Conservation (phyloP, 441 rosid species). For the Gossypium schwendimanii region DNA sequence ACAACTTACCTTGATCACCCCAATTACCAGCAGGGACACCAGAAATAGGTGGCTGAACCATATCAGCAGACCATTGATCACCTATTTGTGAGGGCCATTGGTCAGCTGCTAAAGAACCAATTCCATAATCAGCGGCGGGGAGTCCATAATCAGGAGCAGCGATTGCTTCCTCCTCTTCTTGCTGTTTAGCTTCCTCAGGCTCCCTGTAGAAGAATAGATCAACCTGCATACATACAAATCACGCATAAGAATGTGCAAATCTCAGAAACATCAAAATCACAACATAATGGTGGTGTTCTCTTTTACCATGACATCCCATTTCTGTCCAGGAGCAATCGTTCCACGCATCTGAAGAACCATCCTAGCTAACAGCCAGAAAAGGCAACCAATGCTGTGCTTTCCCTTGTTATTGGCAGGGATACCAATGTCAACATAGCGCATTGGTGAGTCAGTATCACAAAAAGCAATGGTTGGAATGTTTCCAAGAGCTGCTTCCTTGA, state of each 20-base stretch:
- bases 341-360: conserved; percentile 99
- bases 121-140: conserved; percentile 35
- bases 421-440: conserved; percentile 80
- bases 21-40: conserved; percentile 37
- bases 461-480: conserved; percentile 89
- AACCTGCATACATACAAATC: conserved; percentile 38
- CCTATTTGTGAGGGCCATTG: conserved; percentile 44
- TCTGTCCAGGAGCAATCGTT: conserved; percentile 61
- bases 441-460: conserved; percentile 91
- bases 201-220: conserved; percentile 90
- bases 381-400: conserved; percentile 88
- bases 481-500: conserved; percentile 91
- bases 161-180: conserved; percentile 57
- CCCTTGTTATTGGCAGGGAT: conserved; percentile 97
- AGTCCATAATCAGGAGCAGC: conserved; percentile 35
- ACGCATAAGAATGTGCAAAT: background rate
- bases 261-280: background rate
- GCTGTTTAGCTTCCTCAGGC: conserved; percentile 70
- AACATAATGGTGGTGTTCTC: background rate
- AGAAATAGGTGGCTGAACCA: conserved; percentile 36
- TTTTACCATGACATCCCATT: conserved; percentile 92
- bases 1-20: conserved; percentile 32
- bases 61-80: conserved; percentile 53
- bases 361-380: conserved; percentile 88
- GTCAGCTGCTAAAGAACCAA: conserved; percentile 22